Evolutionary conservation across 2,329 filamentous ascomycete genomes (phyloP), one percentile per base, ranked within the genome.

Genomic region (Cordyceps tenuipes): DNA sequence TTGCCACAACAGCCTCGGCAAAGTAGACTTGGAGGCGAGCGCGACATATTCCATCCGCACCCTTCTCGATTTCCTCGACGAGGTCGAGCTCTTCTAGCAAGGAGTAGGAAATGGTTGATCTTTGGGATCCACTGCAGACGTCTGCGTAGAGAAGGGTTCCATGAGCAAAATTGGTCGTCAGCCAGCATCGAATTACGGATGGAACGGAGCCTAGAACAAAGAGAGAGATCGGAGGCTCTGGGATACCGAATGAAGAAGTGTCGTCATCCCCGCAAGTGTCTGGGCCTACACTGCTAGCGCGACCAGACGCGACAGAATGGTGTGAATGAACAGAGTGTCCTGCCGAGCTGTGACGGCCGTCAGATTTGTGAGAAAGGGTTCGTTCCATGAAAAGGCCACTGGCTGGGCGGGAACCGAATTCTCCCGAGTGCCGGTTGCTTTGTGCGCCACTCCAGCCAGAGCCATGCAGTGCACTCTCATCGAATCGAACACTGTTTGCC

Each of bases 401-500:
- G 26, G 86, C 84, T 23, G 90, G 91, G 56, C 93, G 82, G 29
- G 89, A 88, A 46, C 86, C 84, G 65, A 96, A 88, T 60, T 97
- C 94, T 51, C 89, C 85, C 13, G 90, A 93, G 60, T 91, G 88
- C 49, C 93, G 85, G 62, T 88, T 89, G 64, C 84, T 85, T 68
- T 96, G 90, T 9, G 61, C 57, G 43, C 76, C 76, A 44, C 87
- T 87, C 84, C 94, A 95, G 71, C 91, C 83, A 9, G 84, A 91
- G 52, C 90, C 89, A 67, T 96, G 91, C 66, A 96, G 85, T 15
- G 93, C 92, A 69, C 91, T 96, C 71, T 97, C 93, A 70, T 97
- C 94, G 68, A 99, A 99, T 43, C 94, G 89, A 66, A 99, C 94
- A 70, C 94, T 97, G 71, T 97, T 97, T 52, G 94, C 93, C 66